A percentile compares a stretch with the other conserved stretches of the same genome.
Evolutionary conservation across 495 filamentous ascomycete genomes (phyloP).

Genomic region (Podospora conica): DNA sequence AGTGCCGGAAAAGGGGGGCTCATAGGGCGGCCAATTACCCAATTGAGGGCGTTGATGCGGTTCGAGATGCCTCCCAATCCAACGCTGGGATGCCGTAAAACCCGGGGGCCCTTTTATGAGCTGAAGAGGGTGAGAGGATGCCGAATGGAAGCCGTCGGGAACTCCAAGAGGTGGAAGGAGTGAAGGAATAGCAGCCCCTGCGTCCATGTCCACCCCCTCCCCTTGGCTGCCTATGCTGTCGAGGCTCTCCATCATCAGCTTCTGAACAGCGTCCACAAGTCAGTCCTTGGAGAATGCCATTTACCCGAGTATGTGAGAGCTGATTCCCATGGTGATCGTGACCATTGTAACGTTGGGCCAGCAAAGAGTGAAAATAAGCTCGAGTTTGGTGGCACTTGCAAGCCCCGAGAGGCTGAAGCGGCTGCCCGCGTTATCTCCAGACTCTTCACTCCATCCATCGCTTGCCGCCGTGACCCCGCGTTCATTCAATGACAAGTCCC

Average conservation of each 20-base stretch:
- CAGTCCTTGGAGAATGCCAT: too few relatives aligned
- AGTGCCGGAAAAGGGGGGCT: not conserved
- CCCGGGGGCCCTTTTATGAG: not conserved
- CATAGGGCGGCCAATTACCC: not conserved
- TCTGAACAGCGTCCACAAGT: too few relatives aligned
- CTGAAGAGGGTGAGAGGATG: not conserved
- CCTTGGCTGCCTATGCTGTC: too few relatives aligned
- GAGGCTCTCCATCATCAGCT: too few relatives aligned
- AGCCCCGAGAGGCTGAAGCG: not conserved
- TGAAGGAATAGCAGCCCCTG: too few relatives aligned
- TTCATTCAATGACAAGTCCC: not conserved
- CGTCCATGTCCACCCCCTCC: too few relatives aligned
- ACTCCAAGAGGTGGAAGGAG: not conserved
- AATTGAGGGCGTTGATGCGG: not conserved
- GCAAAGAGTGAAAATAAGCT: not conserved
- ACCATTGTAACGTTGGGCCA: too few relatives aligned
- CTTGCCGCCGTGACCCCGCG: not conserved
- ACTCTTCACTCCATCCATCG: too few relatives aligned
- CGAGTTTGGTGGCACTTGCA: not conserved
- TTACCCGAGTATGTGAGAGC: not conserved
- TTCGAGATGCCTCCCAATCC: too few relatives aligned
- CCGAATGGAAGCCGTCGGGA: not conserved
- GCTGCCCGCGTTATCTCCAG: not conserved
- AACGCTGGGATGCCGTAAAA: not conserved
- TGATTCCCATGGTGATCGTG: not conserved